Conservation (phyloP, 306 rosid species). For the Citrullus amarus region DNA sequence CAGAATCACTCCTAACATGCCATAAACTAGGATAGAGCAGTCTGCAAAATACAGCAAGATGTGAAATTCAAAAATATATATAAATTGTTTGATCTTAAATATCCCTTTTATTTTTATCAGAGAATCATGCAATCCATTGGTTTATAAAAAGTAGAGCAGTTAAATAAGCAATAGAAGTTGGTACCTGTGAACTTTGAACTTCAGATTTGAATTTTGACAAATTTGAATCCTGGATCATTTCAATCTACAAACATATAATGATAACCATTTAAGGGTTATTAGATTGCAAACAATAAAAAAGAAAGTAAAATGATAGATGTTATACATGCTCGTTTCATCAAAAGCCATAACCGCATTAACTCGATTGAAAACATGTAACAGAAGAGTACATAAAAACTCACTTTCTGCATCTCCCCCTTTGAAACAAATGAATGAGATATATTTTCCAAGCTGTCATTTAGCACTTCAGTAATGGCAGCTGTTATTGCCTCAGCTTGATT, state of each 20-base stretch:
- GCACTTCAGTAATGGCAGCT: constrained; percentile 70
- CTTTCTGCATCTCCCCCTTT: constrained; percentile 82
- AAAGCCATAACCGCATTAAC: background rate
- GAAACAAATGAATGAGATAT: constrained; percentile 68
- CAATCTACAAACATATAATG: constrained; percentile 24
- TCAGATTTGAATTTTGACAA: constrained; percentile 83
- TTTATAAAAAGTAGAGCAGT: background rate
- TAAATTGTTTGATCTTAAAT: too few species aligned
- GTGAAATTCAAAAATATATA: background rate
- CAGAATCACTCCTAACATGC: too few species aligned
- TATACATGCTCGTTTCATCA: background rate
- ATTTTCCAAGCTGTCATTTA: constrained; percentile 80
- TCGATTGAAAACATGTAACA: background rate
- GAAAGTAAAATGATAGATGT: background rate
- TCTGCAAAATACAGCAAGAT: background rate
- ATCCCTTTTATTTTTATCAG: too few species aligned
- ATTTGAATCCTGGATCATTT: constrained; percentile 69
- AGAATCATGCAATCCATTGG: background rate
- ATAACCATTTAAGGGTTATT: background rate
- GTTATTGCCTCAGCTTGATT: constrained; percentile 93
- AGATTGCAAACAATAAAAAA: background rate
- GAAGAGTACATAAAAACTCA: constrained; percentile 14
- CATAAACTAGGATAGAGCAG: background rate
- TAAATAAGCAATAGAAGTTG: background rate
- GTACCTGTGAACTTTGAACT: constrained; percentile 92